These are phyloP conservation scores for Calvatia gigantea DNA, from an alignment of 768 basidiomycete genomes.

Conservation along the genomic window DNA sequence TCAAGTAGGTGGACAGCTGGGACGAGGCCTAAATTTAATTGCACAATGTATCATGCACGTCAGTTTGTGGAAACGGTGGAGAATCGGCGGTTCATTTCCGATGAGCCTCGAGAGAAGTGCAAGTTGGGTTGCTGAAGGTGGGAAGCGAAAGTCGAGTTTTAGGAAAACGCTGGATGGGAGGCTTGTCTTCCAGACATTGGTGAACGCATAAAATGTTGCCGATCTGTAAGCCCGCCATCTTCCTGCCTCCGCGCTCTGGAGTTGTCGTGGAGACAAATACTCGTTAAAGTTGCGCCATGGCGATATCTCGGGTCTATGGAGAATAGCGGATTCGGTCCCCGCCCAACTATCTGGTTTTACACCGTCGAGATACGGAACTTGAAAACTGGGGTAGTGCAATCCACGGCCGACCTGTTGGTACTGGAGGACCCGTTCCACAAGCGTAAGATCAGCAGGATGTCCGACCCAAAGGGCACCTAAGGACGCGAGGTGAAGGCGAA, in stretches of 20 bases:
- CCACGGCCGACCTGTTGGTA: constrained; percentile 72
- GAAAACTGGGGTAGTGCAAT: constrained; percentile 59
- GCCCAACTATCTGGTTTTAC: constrained; percentile 84
- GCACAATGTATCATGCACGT: constrained; percentile 79
- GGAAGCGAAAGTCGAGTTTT: constrained; percentile 78
- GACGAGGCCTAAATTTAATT: constrained; percentile 70
- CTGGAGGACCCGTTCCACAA: constrained; percentile 86
- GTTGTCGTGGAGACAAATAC: constrained; percentile 53
- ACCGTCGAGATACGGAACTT: constrained; percentile 74
- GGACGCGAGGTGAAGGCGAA: constrained; percentile 63
- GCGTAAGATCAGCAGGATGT: constrained; percentile 63
- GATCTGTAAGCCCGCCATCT: constrained; percentile 56
- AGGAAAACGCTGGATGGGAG: constrained; percentile 78
- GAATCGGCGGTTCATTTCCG: constrained; percentile 56
- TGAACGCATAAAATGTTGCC: constrained; percentile 84
- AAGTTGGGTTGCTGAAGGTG: constrained; percentile 74
- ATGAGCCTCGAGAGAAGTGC: constrained; percentile 56
- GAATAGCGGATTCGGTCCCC: constrained; percentile 60
- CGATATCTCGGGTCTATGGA: constrained; percentile 71
- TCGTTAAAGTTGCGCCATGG: constrained; percentile 72
- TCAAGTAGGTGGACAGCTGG: constrained; percentile 82
- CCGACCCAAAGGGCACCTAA: constrained; percentile 82
- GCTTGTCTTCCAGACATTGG: constrained; percentile 82
- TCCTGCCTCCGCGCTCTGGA: background rate
- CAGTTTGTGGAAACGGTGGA: constrained; percentile 71